Base-by-base conservation (phyloP, 352 stramenopile species). In the Phytophthora crassamura region DNA sequence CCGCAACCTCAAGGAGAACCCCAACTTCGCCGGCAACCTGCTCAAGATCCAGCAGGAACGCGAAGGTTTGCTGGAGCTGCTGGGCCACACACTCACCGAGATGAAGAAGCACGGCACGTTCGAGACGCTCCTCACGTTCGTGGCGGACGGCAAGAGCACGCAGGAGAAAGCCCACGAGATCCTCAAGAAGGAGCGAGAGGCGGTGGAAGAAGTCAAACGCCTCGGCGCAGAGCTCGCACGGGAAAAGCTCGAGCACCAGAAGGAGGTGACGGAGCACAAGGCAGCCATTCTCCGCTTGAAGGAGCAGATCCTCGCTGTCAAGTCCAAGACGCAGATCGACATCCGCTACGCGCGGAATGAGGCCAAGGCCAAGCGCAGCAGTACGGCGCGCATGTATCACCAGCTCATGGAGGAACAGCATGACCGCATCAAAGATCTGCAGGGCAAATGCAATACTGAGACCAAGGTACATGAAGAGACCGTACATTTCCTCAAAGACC, bases 21-120 rank as follows among this genome's bases (percentile, higher is more conserved):
- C 92, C 6, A 98, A 98, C 55, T 95, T 98, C 48, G 90, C 82
- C 1, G 90, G 88, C 1, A 98, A 98, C 59, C 75, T 98, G 28
- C 67, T 96, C 38, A 98, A 98, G 72, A 97, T 98, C 60, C 90
- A 97, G 68, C 80, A 96, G 38, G 93, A 98, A 59, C 78, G 91
- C 14, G 86, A 91, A 28, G 80, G 75, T 15, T 64, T 98, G 11
- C 75, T 95, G 22, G 83, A 95, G 61, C 67, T 96, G 28, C 50
- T 97, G 2, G 67, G 69, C 5, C 72, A 84, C 18, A 95, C 82
- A 0, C 70, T 88, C 22, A 39, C 30, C 5, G 87, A 96, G 59
- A 71, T 97, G 34, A 86, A 89, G 52, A 85, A 87, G 53, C 74
- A 89, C 40, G 84, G 85, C 28, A 88, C 76, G 6, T 96, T 93